Percentiles rank a stretch among this genome's conserved stretches.
Evolutionary conservation across 768 basidiomycete genomes (phyloP).

Genomic region (Naganishia onofrii): DNA sequence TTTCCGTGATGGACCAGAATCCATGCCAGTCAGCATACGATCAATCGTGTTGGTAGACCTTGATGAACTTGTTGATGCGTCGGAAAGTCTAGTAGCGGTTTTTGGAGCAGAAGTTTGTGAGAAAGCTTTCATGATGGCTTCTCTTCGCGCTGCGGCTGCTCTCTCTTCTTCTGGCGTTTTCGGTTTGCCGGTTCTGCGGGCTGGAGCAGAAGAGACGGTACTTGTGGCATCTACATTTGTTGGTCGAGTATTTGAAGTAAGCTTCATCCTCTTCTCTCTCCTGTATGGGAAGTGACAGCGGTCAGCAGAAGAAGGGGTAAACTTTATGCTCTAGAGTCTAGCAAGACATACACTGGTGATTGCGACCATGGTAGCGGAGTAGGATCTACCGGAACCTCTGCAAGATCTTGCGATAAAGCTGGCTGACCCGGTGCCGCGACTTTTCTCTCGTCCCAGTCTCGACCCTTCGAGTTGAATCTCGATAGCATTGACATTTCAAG

Average conservation of each 20-base stretch:
- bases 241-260: conserved; percentile 1
- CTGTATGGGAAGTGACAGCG: neutral
- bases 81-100: conserved; percentile 1
- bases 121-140: conserved; percentile 24
- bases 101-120: neutral
- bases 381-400: neutral
- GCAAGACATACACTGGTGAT: conserved; percentile 6
- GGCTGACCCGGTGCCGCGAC: conserved; percentile 15
- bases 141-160: conserved; percentile 19
- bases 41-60: conserved; percentile 15
- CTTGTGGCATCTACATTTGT: neutral
- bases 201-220: conserved; percentile 1
- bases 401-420: neutral
- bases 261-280: neutral
- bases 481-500: conserved; percentile 7
- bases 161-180: conserved; percentile 21
- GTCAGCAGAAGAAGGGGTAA: neutral
- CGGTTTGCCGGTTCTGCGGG: conserved; percentile 13
- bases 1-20: conserved; percentile 20
- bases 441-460: conserved; percentile 21
- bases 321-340: neutral
- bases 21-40: conserved; percentile 15
- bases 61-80: conserved; percentile 12
- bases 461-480: conserved; percentile 15
- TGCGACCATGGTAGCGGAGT: conserved; percentile 23